Conservation (phyloP, 805 yeast genomes). For the Ascoidea asiatica region DNA sequence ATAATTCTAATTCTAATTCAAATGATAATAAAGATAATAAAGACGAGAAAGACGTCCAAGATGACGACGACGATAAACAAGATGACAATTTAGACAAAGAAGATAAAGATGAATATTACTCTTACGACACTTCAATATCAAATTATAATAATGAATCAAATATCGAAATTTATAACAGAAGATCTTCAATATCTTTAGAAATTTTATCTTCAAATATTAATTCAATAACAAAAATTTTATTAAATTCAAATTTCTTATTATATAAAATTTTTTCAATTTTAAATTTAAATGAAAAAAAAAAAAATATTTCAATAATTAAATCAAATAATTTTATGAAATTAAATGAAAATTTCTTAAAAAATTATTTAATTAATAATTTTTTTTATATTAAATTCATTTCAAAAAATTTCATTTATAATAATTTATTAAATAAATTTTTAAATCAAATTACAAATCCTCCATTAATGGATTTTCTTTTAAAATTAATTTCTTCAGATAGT, state of each 20-base stretch:
- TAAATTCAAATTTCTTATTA: constrained; percentile 57
- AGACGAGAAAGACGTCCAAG: constrained; percentile 10
- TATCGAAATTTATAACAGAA: constrained; percentile 22
- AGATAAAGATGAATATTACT: constrained; percentile 1
- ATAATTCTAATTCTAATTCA: not conserved
- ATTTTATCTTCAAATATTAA: constrained; percentile 85
- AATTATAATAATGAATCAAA: constrained; percentile 19
- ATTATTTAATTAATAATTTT: constrained; percentile 74
- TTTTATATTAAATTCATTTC: too few species aligned
- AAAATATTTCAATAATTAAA: constrained; percentile 57
- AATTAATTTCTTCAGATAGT: constrained; percentile 86
- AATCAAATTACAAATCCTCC: constrained; percentile 87
- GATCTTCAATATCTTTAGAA: constrained; percentile 73
- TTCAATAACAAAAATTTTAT: constrained; percentile 82
- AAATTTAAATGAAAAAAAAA: constrained; percentile 49
- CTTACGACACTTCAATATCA: constrained; percentile 12
- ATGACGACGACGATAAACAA: constrained; percentile 10
- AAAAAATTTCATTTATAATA: constrained; percentile 43
- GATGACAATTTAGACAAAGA: constrained; percentile 12
- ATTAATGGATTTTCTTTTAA: constrained; percentile 80
- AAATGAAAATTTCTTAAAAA: constrained; percentile 79
- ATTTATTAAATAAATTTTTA: constrained; percentile 68
- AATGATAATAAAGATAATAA: constrained; percentile 6
- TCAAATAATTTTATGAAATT: constrained; percentile 88
- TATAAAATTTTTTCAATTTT: constrained; percentile 69